Conservation (phyloP, 129 eudicot species). For the Flaveria trinervia region DNA sequence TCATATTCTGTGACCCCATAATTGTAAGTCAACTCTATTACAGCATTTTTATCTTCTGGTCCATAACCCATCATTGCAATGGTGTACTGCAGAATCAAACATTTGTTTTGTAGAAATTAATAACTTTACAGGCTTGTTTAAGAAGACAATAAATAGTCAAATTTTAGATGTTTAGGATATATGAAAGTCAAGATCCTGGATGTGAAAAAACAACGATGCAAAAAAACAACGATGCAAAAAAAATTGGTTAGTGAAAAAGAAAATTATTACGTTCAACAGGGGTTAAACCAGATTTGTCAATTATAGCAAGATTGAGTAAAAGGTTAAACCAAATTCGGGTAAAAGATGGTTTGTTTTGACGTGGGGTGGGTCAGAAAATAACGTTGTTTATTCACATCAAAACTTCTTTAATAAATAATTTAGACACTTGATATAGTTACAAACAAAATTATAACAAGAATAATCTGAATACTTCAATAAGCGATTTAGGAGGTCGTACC, state of each 20-base stretch:
- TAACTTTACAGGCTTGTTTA: neutral
- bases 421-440: no score
- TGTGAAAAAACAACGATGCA: neutral
- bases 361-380: neutral
- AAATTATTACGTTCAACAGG: neutral
- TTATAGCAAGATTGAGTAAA: neutral
- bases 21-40: constrained; percentile 88
- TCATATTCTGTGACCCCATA: constrained; percentile 92
- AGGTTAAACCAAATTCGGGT: neutral
- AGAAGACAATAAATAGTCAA: constrained; percentile 14
- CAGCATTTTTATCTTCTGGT: constrained; percentile 90
- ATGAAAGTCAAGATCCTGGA: neutral
- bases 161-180: neutral
- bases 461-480: no score
- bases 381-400: neutral
- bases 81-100: constrained; percentile 65
- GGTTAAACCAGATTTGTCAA: neutral
- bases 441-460: no score
- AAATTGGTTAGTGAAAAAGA: neutral
- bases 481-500: no score
- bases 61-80: constrained; percentile 99
- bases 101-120: neutral
- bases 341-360: neutral
- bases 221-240: neutral
- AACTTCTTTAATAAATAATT: no score